Conservation (phyloP, 768 basidiomycete species). For the Neoboletus magnificus region DNA sequence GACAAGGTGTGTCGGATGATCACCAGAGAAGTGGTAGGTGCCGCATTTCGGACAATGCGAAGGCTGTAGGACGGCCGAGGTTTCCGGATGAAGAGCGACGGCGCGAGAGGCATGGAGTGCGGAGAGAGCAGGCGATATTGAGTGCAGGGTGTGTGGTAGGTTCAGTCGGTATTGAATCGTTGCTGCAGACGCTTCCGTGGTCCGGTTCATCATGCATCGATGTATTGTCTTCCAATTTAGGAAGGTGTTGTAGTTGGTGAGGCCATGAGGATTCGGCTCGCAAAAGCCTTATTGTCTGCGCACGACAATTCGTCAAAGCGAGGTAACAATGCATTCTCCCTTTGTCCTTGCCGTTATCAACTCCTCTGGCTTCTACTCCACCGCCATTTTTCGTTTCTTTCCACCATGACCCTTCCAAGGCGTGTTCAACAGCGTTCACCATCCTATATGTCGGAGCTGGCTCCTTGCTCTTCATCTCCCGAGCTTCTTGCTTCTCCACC, state of each 20-base stretch:
- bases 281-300: constrained; percentile 15
- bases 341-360: constrained; percentile 15
- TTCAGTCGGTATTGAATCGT: constrained; percentile 46
- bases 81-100: constrained; percentile 28
- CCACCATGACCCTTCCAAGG: constrained; percentile 26
- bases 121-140: constrained; percentile 55
- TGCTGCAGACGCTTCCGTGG: background rate
- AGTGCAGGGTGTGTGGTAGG: constrained; percentile 47
- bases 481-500: constrained; percentile 28
- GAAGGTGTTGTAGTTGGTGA: constrained; percentile 25
- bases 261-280: background rate
- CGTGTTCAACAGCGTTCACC: constrained; percentile 22
- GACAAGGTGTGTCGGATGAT: constrained; percentile 35
- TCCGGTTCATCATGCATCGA: background rate
- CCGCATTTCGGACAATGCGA: constrained; percentile 56
- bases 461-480: constrained; percentile 18
- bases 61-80: constrained; percentile 16
- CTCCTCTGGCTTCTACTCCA: background rate
- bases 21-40: constrained; percentile 40
- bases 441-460: constrained; percentile 26
- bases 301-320: background rate
- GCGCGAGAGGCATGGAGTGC: constrained; percentile 55
- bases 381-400: background rate
- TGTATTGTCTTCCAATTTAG: constrained; percentile 19
- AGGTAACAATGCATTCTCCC: constrained; percentile 4